A percentile compares a stretch with the other conserved stretches of the same genome.
Conservation (phyloP, 2,329 filamentous ascomycete species). For the Colletotrichum sp. region DNA sequence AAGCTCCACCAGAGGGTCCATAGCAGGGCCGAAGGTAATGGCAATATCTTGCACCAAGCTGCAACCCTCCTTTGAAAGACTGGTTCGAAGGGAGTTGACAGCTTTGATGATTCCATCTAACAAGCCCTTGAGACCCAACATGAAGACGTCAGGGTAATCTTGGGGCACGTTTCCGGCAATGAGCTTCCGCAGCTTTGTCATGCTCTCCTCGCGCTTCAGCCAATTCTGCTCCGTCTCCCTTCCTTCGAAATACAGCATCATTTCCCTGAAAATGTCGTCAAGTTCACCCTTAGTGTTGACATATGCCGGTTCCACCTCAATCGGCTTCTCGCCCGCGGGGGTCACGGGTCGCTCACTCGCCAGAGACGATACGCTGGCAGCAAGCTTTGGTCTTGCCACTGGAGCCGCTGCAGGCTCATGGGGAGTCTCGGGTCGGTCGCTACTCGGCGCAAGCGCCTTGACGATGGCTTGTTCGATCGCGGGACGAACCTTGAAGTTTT, state of each 20-base stretch:
- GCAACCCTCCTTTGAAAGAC: constrained; percentile 86
- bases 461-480: constrained; percentile 85
- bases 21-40: constrained; percentile 73
- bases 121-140: constrained; percentile 73
- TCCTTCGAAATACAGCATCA: constrained; percentile 84
- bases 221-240: constrained; percentile 92
- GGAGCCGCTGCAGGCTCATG: constrained; percentile 39
- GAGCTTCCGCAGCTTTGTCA: constrained; percentile 77
- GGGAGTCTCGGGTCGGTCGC: constrained; percentile 46
- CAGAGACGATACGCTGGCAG: constrained; percentile 57
- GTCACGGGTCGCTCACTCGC: constrained; percentile 61
- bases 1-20: constrained; percentile 90
- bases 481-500: constrained; percentile 83
- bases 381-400: constrained; percentile 49
- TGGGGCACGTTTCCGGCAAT: constrained; percentile 83
- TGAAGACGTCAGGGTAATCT: constrained; percentile 76
- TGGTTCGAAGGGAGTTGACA: constrained; percentile 83
- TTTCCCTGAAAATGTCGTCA: constrained; percentile 85
- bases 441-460: constrained; percentile 68
- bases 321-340: constrained; percentile 66
- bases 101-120: constrained; percentile 91
- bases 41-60: constrained; percentile 85
- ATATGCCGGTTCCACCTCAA: constrained; percentile 81
- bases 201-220: constrained; percentile 82
- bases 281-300: constrained; percentile 85